phyloP scores from a whole-genome alignment of 495 filamentous ascomycete species.

The Aspergillus carlsbadensis region DNA sequence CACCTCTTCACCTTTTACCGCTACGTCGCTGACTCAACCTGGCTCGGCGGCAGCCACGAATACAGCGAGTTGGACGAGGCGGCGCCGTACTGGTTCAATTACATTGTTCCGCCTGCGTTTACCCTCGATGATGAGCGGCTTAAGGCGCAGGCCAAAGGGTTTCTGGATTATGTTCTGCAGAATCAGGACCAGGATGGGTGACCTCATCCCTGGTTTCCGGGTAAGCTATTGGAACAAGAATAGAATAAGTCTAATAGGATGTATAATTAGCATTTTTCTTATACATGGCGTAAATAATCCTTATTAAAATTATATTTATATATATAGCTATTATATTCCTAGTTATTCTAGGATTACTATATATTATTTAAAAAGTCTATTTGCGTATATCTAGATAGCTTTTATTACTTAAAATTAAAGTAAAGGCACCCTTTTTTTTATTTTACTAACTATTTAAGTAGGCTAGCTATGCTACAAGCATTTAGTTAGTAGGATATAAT shows the following conservation, averaged over 20 bases:
- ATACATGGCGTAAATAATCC: conserved; percentile 37
- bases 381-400: conserved; percentile 58
- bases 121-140: conserved; percentile 51
- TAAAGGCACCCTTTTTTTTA: conserved; percentile 52
- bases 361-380: conserved; percentile 52
- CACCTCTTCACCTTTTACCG: conserved; percentile 60
- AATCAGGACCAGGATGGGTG: no score
- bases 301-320: conserved; percentile 35
- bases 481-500: conserved; percentile 45
- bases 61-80: conserved; percentile 61
- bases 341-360: conserved; percentile 35
- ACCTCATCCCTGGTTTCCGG: neutral
- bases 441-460: conserved; percentile 46
- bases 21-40: conserved; percentile 53
- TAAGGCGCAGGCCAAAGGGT: conserved; percentile 52
- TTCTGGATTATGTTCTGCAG: conserved; percentile 47
- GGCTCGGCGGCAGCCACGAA: conserved; percentile 55
- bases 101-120: conserved; percentile 64
- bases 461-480: conserved; percentile 45
- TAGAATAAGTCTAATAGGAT: no score
- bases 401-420: conserved; percentile 55
- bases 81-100: conserved; percentile 67
- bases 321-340: conserved; percentile 43
- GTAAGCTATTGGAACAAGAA: no score
- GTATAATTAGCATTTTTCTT: conserved; percentile 29